These are phyloP conservation scores for Lasiodiplodia hormozganensis DNA, from an alignment of 2,329 filamentous ascomycete genomes.

Conservation along the genomic window DNA sequence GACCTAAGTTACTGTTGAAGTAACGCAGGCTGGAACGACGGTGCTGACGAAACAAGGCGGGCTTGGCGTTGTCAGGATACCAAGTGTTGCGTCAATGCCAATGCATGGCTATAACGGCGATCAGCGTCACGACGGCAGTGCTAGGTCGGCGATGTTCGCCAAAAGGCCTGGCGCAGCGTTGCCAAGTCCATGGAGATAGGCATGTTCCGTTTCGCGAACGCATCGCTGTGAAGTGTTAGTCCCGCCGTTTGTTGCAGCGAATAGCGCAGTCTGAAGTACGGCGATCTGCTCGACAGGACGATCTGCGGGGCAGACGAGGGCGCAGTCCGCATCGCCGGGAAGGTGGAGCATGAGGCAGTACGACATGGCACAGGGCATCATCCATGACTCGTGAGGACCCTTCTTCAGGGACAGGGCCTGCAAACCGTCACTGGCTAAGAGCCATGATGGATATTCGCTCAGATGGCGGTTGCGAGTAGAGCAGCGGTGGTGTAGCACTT, in stretches of 20 bases:
- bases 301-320: constrained; percentile 1
- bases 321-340: background rate
- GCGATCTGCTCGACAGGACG: background rate
- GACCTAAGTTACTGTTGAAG: too few relatives aligned
- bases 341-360: background rate
- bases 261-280: background rate
- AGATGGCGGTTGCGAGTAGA: background rate
- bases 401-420: background rate
- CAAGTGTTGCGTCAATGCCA: background rate
- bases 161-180: constrained; percentile 1
- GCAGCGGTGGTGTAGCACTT: background rate
- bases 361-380: background rate
- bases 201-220: background rate
- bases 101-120: background rate
- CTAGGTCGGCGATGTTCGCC: background rate
- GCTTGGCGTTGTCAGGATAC: background rate
- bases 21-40: background rate
- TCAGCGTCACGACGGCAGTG: background rate
- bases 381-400: background rate
- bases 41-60: background rate
- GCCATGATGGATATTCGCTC: background rate
- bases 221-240: background rate
- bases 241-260: background rate
- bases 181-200: constrained; percentile 10
- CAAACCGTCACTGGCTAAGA: background rate